Base-by-base conservation (phyloP, 116 monocot species). In the Phalaenopsis hybrid region DNA sequence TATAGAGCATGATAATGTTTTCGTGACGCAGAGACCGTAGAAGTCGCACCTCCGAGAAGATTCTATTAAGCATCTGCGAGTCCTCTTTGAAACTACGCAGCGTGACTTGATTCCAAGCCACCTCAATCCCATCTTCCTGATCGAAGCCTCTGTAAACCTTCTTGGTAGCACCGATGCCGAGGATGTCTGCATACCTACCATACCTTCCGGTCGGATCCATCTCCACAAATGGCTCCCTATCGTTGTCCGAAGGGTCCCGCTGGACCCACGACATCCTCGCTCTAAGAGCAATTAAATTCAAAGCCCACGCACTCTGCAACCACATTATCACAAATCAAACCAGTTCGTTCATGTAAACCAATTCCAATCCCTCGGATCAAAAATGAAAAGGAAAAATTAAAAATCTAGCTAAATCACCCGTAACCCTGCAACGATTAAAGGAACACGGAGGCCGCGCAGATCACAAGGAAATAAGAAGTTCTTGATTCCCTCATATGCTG, bases 21-120 rank as follows among this genome's bases (percentile, higher is more conserved):
- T 79, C 82, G 82, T 96, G 91, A 12, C 82, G 88, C 59, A 96
- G 88, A 1, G 86, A 83, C 8, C 85, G 82, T n/a, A 94, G 91
- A 46, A 94, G 82, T 3, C 87, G 87, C 7, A 91, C 91, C 90
- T 97, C 97, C 10, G 88, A 84, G 85, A 82, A 88, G 50, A 88
- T 78, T 0, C 93, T 83, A 23, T 90, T 85, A 11, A 91, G 65
- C 82, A 88, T 78, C 43, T 33, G 76, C 51, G 80, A n/a, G 49
- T 91, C 80, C 20, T 80, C 86, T 33, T 67, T 18, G 77, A 91
- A 83, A 37, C 61, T 25, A 25, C 86, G 45, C 28, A 94, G 84
- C 43, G 78, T 67, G 51, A 94, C 86, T 84, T 94, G 92, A 79
- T 94, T 89, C 89, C 89, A 89, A 5, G 86, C 86, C 34, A 89